phyloP scores from a whole-genome alignment of 208 protist genomes.

The Wallacemonas sp. region DNA sequence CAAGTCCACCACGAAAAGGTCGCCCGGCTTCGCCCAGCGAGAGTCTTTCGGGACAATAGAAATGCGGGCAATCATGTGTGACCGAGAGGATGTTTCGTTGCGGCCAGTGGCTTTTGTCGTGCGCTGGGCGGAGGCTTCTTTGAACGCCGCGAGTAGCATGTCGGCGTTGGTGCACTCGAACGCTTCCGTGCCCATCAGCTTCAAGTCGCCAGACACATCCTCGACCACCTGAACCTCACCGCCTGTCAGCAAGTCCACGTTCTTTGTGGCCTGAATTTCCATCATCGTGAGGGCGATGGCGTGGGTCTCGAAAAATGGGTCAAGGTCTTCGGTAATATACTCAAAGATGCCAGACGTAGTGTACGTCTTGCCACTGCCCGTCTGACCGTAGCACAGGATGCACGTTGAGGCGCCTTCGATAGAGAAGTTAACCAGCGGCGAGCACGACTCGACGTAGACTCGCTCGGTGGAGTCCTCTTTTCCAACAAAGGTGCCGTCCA shows the following conservation, averaged over 20 bases:
- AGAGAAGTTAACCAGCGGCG: slow-evolving; percentile 75
- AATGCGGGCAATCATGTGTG: slow-evolving; percentile 87
- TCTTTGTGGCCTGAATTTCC: slow-evolving; percentile 80
- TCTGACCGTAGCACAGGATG: slow-evolving; percentile 92
- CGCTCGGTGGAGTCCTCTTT: slow-evolving; percentile 54
- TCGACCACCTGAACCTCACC: slow-evolving; percentile 81
- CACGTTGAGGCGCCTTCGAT: slow-evolving; percentile 82
- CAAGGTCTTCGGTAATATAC: slow-evolving; percentile 56
- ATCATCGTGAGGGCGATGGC: slow-evolving; percentile 79
- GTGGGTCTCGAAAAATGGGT: slow-evolving; percentile 62
- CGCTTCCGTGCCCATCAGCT: slow-evolving; percentile 66
- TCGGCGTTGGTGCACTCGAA: slow-evolving; percentile 82
- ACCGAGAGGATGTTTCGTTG: slow-evolving; percentile 85
- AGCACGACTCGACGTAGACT: slow-evolving; percentile 81
- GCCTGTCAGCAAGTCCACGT: slow-evolving; percentile 80
- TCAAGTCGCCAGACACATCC: slow-evolving; percentile 79
- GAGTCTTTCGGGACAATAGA: slow-evolving; percentile 77
- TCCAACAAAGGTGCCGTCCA: slow-evolving; percentile 82
- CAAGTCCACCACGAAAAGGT: slow-evolving; percentile 87
- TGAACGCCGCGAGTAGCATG: slow-evolving; percentile 79
- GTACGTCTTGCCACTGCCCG: slow-evolving; percentile 91
- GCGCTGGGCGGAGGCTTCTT: slow-evolving; percentile 75
- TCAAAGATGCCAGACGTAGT: slow-evolving; percentile 81
- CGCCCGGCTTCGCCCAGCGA: slow-evolving; percentile 83
- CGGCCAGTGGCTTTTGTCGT: slow-evolving; percentile 74